These are phyloP conservation scores for Solanum verrucosum DNA, from an alignment of 257 asterid species.

Conservation along the genomic window DNA sequence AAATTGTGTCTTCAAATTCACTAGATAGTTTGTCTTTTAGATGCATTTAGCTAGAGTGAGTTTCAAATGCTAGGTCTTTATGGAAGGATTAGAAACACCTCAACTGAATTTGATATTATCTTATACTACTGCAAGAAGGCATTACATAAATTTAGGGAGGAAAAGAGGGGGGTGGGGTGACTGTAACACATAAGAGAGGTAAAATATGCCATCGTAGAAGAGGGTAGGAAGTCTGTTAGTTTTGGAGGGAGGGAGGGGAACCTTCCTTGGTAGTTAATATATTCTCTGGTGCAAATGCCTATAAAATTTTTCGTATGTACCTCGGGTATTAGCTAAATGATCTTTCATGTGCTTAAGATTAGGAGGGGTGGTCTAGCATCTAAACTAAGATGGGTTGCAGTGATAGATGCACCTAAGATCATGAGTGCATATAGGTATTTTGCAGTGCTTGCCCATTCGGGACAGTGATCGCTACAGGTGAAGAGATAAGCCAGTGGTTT, in stretches of 20 bases:
- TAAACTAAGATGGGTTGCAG: background rate
- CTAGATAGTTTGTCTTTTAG: background rate
- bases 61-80: background rate
- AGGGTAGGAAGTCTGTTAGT: background rate
- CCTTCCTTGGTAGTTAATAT: background rate
- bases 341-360: background rate
- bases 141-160: background rate
- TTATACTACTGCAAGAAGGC: background rate
- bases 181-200: background rate
- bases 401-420: background rate
- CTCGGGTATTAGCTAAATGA: background rate
- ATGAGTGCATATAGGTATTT: background rate
- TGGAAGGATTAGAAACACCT: background rate
- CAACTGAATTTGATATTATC: background rate
- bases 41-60: background rate
- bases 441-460: background rate
- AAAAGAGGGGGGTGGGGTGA: background rate
- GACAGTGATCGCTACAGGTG: background rate
- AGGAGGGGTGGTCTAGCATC: background rate
- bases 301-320: background rate
- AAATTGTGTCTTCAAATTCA: background rate
- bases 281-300: background rate
- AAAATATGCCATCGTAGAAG: background rate
- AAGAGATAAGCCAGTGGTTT: background rate
- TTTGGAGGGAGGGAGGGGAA: background rate